These are phyloP conservation scores for Porogramme epimiltina DNA, from an alignment of 1,284 basidiomycete species.

Conservation along the genomic window DNA sequence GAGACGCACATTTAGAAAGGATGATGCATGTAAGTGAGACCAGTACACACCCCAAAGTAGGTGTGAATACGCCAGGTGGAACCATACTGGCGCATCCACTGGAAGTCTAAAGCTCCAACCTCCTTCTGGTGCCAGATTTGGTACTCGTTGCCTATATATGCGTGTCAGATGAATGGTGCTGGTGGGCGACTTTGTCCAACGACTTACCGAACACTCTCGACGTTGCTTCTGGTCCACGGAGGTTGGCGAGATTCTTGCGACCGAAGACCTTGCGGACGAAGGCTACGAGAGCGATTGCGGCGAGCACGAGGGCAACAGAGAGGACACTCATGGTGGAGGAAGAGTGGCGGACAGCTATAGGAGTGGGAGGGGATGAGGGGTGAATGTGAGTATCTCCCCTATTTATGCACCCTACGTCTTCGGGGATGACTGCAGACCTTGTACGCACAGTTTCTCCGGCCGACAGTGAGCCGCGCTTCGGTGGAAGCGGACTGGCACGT, in stretches of 20 bases:
- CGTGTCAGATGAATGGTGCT: background rate
- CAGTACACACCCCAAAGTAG: conserved; percentile 18
- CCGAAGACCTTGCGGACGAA: no score
- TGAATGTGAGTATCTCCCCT: no score
- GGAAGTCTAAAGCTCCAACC: conserved; percentile 25
- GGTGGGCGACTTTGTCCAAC: background rate
- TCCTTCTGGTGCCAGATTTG: conserved; percentile 20
- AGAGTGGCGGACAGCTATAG: no score
- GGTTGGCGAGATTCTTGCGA: background rate
- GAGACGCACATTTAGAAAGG: background rate
- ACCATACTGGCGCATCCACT: conserved; percentile 24
- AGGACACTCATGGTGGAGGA: no score
- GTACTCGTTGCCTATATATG: conserved; percentile 2
- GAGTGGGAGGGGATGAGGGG: no score
- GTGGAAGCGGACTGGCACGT: no score
- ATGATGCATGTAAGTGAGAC: background rate
- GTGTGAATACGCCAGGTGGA: conserved; percentile 20
- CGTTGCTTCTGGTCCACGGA: background rate
- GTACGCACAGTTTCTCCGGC: no score
- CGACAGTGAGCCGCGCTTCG: no score
- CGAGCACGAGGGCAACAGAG: no score
- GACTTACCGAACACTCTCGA: background rate
- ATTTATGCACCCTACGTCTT: no score
- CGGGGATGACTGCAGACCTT: no score
- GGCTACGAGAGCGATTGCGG: no score